phyloP scores from a whole-genome alignment of 768 basidiomycete species.

The Termitomyces sp. region DNA sequence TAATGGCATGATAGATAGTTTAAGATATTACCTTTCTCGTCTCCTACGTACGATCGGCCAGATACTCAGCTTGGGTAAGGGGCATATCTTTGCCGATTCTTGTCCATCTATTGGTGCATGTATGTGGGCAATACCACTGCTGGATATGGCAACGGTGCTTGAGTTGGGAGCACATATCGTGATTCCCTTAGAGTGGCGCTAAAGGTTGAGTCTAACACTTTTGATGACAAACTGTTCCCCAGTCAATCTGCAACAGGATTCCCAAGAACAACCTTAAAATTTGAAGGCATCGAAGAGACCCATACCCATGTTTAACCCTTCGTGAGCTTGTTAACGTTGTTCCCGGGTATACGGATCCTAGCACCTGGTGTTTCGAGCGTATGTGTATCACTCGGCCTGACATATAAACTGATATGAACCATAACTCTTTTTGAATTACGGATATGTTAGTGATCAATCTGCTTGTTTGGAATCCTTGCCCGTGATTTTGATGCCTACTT shows the following conservation, averaged over 20 bases:
- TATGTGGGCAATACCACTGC: background rate
- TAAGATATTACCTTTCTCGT: background rate
- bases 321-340: background rate
- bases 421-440: background rate
- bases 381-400: too few species aligned
- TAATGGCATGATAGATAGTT: conserved; percentile 9
- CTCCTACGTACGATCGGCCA: background rate
- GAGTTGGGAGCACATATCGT: background rate
- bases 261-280: background rate
- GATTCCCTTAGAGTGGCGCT: background rate
- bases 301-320: background rate
- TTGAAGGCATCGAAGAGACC: background rate
- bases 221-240: too few species aligned
- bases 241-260: background rate
- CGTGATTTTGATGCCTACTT: background rate
- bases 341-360: too few species aligned
- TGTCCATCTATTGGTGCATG: background rate
- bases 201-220: background rate
- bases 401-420: too few species aligned
- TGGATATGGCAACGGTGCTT: background rate
- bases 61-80: background rate
- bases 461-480: background rate
- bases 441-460: too few species aligned
- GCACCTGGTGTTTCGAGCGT: too few species aligned
- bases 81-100: background rate